Conservation (phyloP, 2,329 filamentous ascomycete species). For the Mycosphaerelloides madeirae region DNA sequence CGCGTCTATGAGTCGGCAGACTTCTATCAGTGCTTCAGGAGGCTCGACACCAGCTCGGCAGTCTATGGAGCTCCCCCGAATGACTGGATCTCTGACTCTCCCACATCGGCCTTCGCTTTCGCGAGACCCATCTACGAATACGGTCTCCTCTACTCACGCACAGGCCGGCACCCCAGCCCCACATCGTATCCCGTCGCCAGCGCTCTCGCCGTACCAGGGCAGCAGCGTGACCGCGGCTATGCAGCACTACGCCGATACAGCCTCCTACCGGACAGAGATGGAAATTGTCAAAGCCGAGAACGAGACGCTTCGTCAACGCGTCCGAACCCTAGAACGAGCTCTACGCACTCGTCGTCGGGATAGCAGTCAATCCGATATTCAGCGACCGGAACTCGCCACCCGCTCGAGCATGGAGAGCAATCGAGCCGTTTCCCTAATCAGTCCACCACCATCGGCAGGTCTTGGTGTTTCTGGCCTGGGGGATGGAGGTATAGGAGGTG, state of each 20-base stretch:
- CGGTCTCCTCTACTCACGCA: constrained; percentile 24
- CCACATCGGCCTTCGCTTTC: constrained; percentile 33
- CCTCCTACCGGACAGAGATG: constrained; percentile 42
- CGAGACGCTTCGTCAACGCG: constrained; percentile 43
- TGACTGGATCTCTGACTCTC: constrained; percentile 17
- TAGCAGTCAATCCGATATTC: constrained; percentile 28
- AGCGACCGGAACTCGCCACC: constrained; percentile 10
- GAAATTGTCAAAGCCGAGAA: constrained; percentile 49
- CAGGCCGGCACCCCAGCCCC: constrained; percentile 22
- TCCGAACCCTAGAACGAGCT: constrained; percentile 44
- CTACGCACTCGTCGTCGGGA: constrained; percentile 33
- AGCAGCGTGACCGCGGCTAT: constrained; percentile 19
- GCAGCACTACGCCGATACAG: constrained; percentile 37
- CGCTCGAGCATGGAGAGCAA: constrained; percentile 5
- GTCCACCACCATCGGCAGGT: constrained; percentile 14
- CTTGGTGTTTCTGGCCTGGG: constrained; percentile 23
- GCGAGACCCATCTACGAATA: constrained; percentile 26
- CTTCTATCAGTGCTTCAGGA: constrained; percentile 32
- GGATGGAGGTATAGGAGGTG: constrained; percentile 29
- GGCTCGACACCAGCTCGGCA: constrained; percentile 32
- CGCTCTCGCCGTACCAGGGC: constrained; percentile 17
- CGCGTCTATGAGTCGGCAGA: constrained; percentile 28
- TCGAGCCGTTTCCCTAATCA: constrained; percentile 13
- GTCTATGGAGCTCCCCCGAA: constrained; percentile 26
- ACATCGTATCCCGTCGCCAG: constrained; percentile 17